Base-by-base conservation (phyloP, 768 basidiomycete species). In the Agaricus sinodeliciosus region DNA sequence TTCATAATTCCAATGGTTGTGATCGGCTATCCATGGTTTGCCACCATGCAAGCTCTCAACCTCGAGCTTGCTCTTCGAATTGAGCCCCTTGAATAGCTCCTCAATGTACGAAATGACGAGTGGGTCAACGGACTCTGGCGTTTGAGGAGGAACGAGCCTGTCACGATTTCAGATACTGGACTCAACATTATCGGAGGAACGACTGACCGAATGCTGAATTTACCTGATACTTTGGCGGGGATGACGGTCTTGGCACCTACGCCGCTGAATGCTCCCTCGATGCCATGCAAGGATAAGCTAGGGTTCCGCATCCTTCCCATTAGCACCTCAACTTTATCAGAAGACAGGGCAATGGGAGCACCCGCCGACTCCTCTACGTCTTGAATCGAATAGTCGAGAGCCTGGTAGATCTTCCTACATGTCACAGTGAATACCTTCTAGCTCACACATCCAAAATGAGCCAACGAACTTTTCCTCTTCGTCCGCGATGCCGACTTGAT, bases 301-400 rank as follows among this genome's bases (percentile, higher is more conserved):
- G 94, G 90, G 60, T 80, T 74, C 31, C 93, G 82, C 94, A 97
- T 97, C 59, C 92, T 83, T 36, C 89, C 91, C 94, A 95, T 98
- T 36, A 98, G 73, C 18, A 87, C 80, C 9, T 71, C 66, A 27
- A 83, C 83, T 66, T 93, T 94, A 66, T 94, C 85, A 4, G 79
- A 71, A 2, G 83, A 85, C 19, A 96, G 64, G 2, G 87, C 83
- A 59, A 91, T 83, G 58, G 77, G 62, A 8, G 74, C 88, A n/a
- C 93, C 92, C 13, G 82, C 85, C 2, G 87, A 76, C 46, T 77
- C 71, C 63, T 92, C 84, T 44, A 95, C 75, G 62, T 97, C 93
- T 9, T 74, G 61, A 37, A 82, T 69, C 46, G 76, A 69, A 59
- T 91, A 91, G 63, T 94, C 85, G 53, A 94, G 78, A 9, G 70